Evolutionary conservation across 495 filamentous ascomycete species (phyloP).

Genomic region (Hypoxylon lienhwacheense): DNA sequence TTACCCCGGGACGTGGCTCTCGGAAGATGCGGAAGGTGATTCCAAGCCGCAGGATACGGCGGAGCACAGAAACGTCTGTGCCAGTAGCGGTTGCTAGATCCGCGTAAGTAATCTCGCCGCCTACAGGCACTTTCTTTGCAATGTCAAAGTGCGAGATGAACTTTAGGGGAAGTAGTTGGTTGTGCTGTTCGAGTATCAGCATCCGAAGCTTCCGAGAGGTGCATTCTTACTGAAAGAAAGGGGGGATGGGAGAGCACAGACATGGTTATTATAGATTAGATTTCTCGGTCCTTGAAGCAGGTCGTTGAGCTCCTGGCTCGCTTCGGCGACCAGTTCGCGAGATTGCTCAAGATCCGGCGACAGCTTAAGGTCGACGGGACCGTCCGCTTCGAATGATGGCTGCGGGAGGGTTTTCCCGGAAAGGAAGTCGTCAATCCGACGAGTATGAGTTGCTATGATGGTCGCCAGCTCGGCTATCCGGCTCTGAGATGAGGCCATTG

Average conservation of each 20-base stretch:
- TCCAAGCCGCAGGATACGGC: constrained; percentile 50
- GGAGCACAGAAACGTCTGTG: constrained; percentile 34
- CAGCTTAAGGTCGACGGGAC: constrained; percentile 9
- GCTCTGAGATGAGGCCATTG: constrained; percentile 5
- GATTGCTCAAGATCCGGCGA: constrained; percentile 15
- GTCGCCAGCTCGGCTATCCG: constrained; percentile 7
- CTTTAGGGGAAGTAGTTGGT: constrained; percentile 36
- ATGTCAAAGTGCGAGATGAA: constrained; percentile 44
- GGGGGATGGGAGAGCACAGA: not conserved
- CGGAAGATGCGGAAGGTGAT: constrained; percentile 52
- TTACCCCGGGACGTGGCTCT: constrained; percentile 37
- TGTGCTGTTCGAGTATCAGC: constrained; percentile 13
- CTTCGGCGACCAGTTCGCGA: constrained; percentile 5
- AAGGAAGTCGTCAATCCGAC: constrained; percentile 4
- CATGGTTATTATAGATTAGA: constrained; percentile 11
- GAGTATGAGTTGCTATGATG: not conserved
- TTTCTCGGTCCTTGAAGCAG: constrained; percentile 18
- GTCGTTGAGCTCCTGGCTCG: constrained; percentile 23
- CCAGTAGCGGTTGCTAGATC: constrained; percentile 37
- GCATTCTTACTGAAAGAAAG: too few species aligned
- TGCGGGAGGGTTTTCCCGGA: constrained; percentile 1
- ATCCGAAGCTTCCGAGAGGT: not conserved
- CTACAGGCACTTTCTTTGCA: constrained; percentile 39
- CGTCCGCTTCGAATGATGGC: constrained; percentile 17
- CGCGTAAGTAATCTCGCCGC: constrained; percentile 38